phyloP scores from a whole-genome alignment of 768 basidiomycete species.

The Lactarius hengduanensis region DNA sequence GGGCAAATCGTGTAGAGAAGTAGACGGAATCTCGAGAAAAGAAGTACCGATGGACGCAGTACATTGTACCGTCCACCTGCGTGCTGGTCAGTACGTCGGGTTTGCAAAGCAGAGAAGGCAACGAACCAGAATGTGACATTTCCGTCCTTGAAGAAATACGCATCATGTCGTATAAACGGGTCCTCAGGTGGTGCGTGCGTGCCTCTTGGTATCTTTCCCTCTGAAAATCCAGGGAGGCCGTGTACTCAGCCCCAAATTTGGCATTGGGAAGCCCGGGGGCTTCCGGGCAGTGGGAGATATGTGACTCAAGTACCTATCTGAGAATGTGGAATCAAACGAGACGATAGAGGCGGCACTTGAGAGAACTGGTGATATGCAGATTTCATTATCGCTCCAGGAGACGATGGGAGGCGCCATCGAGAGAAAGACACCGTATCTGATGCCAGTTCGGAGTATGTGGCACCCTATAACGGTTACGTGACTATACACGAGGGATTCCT shows the following conservation, averaged over 20 bases:
- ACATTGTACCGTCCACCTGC: slow-evolving; percentile 16
- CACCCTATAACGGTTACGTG: too few relatives aligned
- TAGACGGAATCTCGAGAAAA: slow-evolving; percentile 20
- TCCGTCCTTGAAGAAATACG: slow-evolving; percentile 24
- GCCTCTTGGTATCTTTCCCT: background rate
- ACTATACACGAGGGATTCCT: too few relatives aligned
- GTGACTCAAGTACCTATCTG: background rate
- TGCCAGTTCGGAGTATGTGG: too few relatives aligned
- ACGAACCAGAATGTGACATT: slow-evolving; percentile 24
- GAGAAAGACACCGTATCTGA: background rate
- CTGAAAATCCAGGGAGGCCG: background rate
- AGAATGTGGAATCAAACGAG: slow-evolving; percentile 1
- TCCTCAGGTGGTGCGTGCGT: background rate
- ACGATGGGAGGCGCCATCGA: slow-evolving; percentile 12
- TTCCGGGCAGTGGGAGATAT: background rate
- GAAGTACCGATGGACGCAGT: slow-evolving; percentile 23
- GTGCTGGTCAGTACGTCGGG: background rate
- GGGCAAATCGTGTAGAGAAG: slow-evolving; percentile 13
- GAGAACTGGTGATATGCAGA: background rate
- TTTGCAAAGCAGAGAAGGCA: background rate
- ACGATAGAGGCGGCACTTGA: slow-evolving; percentile 9
- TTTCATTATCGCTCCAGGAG: background rate
- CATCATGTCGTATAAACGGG: slow-evolving; percentile 14
- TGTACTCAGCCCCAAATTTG: too few relatives aligned
- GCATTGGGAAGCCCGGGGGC: background rate